Evolutionary conservation across 2,329 filamentous ascomycete genomes (phyloP).

Genomic region (Iodosphaeria phyllophila): DNA sequence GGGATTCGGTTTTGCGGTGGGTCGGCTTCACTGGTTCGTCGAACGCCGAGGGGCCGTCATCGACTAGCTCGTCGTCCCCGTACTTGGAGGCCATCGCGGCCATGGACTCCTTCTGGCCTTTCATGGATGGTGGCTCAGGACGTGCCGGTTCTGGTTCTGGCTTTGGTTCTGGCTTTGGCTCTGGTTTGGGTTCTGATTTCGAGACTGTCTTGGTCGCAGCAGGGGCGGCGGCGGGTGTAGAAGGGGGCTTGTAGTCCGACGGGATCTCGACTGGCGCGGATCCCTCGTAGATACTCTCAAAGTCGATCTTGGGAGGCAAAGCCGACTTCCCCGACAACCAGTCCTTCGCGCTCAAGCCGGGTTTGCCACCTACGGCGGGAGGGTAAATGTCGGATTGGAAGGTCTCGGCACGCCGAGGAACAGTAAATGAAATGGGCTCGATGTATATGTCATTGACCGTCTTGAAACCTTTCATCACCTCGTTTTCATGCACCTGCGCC

Average conservation of each 20-base stretch:
- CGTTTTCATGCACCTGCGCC: conserved; percentile 70
- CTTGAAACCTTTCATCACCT: conserved; percentile 91
- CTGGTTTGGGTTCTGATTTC: conserved; percentile 33
- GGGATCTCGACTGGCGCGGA: conserved; percentile 60
- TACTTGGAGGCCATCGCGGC: conserved; percentile 72
- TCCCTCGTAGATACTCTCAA: conserved; percentile 83
- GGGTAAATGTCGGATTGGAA: conserved; percentile 98
- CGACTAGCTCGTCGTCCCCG: conserved; percentile 48
- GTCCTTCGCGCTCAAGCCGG: conserved; percentile 61
- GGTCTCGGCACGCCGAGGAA: conserved; percentile 77
- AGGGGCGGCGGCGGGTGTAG: conserved; percentile 22
- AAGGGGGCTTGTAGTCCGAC: conserved; percentile 44
- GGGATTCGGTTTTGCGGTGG: conserved; percentile 28
- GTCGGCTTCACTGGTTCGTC: conserved; percentile 67
- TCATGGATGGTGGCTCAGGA: conserved; percentile 47
- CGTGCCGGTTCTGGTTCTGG: conserved; percentile 28
- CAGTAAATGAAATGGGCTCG: conserved; percentile 94
- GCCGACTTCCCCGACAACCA: conserved; percentile 78
- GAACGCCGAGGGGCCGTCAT: conserved; percentile 54
- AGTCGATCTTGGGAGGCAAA: conserved; percentile 77
- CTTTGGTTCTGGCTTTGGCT: conserved; percentile 29
- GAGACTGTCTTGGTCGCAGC: conserved; percentile 20
- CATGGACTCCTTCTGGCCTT: conserved; percentile 76
- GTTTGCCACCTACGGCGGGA: conserved; percentile 60
- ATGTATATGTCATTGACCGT: conserved; percentile 89